Conservation (phyloP, 805 yeast species). For the Saccharomycopsis sp. region DNA sequence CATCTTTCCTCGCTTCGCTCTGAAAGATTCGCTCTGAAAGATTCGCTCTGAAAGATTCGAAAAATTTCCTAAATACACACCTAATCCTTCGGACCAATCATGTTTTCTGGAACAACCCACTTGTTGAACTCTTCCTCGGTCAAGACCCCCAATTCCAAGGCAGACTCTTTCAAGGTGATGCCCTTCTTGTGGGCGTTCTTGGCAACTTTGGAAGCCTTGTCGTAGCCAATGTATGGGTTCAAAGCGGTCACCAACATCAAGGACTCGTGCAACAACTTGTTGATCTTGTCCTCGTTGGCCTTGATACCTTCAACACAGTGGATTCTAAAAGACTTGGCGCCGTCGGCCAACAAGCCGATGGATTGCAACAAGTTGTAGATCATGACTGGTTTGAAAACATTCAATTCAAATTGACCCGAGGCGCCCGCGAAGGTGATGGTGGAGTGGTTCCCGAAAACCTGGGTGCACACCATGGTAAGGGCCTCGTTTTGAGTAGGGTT, state of each 20-base stretch:
- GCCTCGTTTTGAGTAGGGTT: slow-evolving; percentile 99
- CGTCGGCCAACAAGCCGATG: slow-evolving; percentile 83
- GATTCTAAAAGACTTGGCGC: slow-evolving; percentile 77
- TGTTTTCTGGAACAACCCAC: slow-evolving; percentile 96
- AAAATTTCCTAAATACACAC: too few relatives aligned
- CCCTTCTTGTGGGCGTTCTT: slow-evolving; percentile 99
- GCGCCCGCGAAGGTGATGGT: slow-evolving; percentile 97
- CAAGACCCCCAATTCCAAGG: slow-evolving; percentile 82
- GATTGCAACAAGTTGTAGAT: slow-evolving; percentile 84
- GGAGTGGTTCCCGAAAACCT: slow-evolving; percentile 94
- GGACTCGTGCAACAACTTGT: slow-evolving; percentile 83
- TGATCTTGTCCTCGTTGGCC: slow-evolving; percentile 84
- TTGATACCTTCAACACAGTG: slow-evolving; percentile 92
- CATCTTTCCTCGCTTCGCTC: too few relatives aligned
- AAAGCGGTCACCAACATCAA: slow-evolving; percentile 97
- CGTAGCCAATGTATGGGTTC: slow-evolving; percentile 98
- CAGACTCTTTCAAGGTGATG: slow-evolving; percentile 87
- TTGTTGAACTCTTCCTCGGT: slow-evolving; percentile 81
- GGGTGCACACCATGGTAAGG: slow-evolving; percentile 94
- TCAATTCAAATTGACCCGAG: slow-evolving; percentile 96
- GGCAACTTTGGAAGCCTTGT: slow-evolving; percentile 94
- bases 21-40: too few relatives aligned
- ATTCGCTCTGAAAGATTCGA: too few relatives aligned
- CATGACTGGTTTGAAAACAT: slow-evolving; percentile 96
- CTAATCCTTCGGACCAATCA: slow-evolving; percentile 78